phyloP scores from a whole-genome alignment of 345 rosid species.

The Capsella bursapastoris region DNA sequence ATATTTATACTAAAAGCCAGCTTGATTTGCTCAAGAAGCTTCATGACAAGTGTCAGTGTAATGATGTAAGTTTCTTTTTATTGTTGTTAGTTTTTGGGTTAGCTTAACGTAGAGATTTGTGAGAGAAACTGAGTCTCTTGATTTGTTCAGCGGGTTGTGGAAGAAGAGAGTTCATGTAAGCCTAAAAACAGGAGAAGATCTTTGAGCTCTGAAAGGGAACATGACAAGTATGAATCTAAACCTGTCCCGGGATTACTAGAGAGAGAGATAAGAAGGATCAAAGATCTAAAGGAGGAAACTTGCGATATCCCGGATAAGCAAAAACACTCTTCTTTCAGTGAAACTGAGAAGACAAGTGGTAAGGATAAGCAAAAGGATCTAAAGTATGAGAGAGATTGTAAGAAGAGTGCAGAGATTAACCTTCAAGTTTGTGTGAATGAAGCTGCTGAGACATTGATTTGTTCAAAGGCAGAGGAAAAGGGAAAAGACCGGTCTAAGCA shows the following conservation, averaged over 20 bases:
- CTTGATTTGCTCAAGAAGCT: slow-evolving; percentile 46
- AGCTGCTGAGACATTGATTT: slow-evolving; percentile 62
- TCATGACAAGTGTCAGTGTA: slow-evolving; percentile 47
- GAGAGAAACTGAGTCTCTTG: slow-evolving; percentile 29
- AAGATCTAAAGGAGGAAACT: slow-evolving; percentile 36
- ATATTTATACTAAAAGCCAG: slow-evolving; percentile 43
- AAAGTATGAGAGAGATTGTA: slow-evolving; percentile 37
- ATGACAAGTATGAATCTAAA: slow-evolving; percentile 44
- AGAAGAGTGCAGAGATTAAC: slow-evolving; percentile 48
- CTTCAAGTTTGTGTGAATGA: slow-evolving; percentile 56
- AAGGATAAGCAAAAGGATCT: slow-evolving; percentile 33
- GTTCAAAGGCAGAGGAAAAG: slow-evolving; percentile 50
- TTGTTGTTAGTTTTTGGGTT: background rate
- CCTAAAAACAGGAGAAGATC: slow-evolving; percentile 47
- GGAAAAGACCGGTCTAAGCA: slow-evolving; percentile 56
- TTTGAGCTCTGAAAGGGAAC: slow-evolving; percentile 38
- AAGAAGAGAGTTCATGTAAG: slow-evolving; percentile 46
- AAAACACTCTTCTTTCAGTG: slow-evolving; percentile 37
- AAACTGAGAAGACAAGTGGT: slow-evolving; percentile 31
- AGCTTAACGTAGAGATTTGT: background rate
- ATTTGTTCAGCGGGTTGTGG: slow-evolving; percentile 36
- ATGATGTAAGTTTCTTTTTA: slow-evolving; percentile 49
- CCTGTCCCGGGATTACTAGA: slow-evolving; percentile 40
- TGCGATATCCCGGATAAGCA: background rate
- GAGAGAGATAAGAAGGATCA: slow-evolving; percentile 37